A percentile compares a stretch with the other conserved stretches of the same genome.
These are phyloP conservation scores for Panicum hallii DNA, from an alignment of 202 grass and related monocot genomes.

Conservation along the genomic window DNA sequence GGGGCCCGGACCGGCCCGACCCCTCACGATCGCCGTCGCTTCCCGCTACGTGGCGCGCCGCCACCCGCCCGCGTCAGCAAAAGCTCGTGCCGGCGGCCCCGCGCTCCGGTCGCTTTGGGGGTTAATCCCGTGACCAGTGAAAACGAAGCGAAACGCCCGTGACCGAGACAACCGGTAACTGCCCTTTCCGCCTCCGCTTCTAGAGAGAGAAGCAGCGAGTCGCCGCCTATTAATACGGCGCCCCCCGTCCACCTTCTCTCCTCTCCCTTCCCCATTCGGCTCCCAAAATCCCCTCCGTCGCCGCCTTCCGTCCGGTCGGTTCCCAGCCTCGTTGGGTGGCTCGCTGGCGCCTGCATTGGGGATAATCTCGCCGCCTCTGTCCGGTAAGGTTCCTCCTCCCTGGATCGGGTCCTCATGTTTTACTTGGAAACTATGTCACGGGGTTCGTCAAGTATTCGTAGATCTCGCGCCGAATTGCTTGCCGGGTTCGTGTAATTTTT, in stretches of 20 bases:
- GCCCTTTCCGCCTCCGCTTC: slow-evolving; percentile 13
- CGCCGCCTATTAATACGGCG: slow-evolving; percentile 56
- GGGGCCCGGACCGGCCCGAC: neutral
- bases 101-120: neutral
- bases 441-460: neutral
- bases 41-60: neutral
- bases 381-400: slow-evolving; percentile 30
- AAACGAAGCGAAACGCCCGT: slow-evolving; percentile 31
- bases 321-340: neutral
- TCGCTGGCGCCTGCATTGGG: slow-evolving; percentile 38
- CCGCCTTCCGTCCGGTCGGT: neutral
- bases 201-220: neutral
- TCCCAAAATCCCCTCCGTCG: slow-evolving; percentile 11
- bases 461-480: slow-evolving; percentile 48
- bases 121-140: slow-evolving; percentile 34
- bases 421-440: neutral
- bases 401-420: neutral
- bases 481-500: neutral
- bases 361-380: slow-evolving; percentile 10
- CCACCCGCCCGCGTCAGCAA: neutral
- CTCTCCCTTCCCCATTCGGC: neutral
- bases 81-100: neutral
- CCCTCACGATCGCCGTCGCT: neutral
- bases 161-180: slow-evolving; percentile 42
- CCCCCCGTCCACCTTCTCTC: neutral